Conservation (phyloP, 148 eudicot genomes). For the Diospyros kaki region DNA sequence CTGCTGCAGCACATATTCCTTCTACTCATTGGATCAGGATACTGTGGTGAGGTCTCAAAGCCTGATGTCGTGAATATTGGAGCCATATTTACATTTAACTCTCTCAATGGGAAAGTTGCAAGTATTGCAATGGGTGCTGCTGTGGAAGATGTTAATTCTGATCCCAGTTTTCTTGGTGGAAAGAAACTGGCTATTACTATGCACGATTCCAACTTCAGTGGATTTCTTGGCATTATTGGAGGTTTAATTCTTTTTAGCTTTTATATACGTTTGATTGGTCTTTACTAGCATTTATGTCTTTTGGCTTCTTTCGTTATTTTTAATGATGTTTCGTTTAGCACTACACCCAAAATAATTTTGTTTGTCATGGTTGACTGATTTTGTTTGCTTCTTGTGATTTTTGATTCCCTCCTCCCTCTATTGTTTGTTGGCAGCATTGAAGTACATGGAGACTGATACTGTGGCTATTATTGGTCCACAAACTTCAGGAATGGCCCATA, state of each 20-base stretch:
- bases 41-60: constrained; percentile 12
- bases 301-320: neutral
- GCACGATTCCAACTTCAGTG: constrained; percentile 39
- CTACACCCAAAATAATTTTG: neutral
- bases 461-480: constrained; percentile 57
- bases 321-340: neutral
- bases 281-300: neutral
- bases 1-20: constrained; percentile 7
- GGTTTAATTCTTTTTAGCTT: constrained; percentile 16
- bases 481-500: constrained; percentile 35
- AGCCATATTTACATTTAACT: constrained; percentile 28
- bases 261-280: neutral
- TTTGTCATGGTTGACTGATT: neutral
- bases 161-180: constrained; percentile 37
- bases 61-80: constrained; percentile 34
- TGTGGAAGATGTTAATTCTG: constrained; percentile 42
- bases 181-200: constrained; percentile 25
- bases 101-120: constrained; percentile 28
- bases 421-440: constrained; percentile 28
- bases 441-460: constrained; percentile 39
- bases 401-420: neutral
- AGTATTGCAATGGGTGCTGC: constrained; percentile 48
- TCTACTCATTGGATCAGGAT: constrained; percentile 8
- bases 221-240: constrained; percentile 41
- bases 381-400: too few species aligned